phyloP scores from a whole-genome alignment of 2,329 filamentous ascomycete genomes.

The Podosphaera aphanis region DNA sequence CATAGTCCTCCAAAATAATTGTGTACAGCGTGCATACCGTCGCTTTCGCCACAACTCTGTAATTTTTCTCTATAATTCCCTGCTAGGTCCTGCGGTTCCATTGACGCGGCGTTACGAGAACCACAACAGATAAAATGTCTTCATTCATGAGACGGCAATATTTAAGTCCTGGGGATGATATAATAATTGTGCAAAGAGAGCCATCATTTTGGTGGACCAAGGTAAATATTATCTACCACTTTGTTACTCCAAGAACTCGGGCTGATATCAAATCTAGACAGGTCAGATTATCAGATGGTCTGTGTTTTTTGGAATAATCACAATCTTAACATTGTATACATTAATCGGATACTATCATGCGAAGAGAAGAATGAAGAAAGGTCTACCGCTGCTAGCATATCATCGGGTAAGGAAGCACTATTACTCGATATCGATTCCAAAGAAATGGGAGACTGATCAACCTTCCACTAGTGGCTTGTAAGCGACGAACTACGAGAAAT shows the following conservation, averaged over 20 bases:
- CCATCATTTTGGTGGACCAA: conserved; percentile 1
- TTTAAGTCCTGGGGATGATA: not conserved
- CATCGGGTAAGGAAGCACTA: conserved; percentile 38
- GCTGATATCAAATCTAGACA: conserved; percentile 5
- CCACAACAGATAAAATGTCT: not conserved
- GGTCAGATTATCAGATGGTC: conserved; percentile 38
- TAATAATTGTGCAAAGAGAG: not conserved
- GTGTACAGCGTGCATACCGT: not conserved
- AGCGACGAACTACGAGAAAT: conserved; percentile 12
- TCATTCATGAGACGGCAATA: not conserved
- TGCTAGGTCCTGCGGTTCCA: not conserved
- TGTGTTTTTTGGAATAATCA: conserved; percentile 38
- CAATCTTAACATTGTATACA: conserved; percentile 35
- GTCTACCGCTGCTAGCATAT: conserved; percentile 40
- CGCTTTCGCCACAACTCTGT: not conserved
- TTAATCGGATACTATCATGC: conserved; percentile 49
- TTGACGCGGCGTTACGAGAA: not conserved
- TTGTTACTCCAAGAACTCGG: not conserved
- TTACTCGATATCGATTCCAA: not conserved
- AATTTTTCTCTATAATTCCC: not conserved
- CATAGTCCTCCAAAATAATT: not conserved
- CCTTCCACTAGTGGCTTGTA: conserved; percentile 12
- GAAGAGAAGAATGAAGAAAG: conserved; percentile 38
- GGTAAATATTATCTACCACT: not conserved
- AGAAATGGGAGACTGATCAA: conserved; percentile 4